A percentile compares a stretch with the other conserved stretches of the same genome.
Evolutionary conservation across 441 rosid species (phyloP).

Genomic region (Flueggea neowawraea): DNA sequence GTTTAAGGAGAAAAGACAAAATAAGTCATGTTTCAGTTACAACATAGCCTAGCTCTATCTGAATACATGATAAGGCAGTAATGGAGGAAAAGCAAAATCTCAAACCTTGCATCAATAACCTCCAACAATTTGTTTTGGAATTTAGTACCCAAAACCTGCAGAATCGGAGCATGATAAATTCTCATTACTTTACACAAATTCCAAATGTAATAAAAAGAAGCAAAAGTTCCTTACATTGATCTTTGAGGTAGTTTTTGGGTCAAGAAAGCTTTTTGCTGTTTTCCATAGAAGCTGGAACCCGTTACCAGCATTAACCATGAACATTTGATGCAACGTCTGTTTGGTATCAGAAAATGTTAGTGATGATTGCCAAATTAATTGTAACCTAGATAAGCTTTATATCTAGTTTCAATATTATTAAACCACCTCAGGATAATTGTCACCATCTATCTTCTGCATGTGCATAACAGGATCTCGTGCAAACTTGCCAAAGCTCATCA

Average conservation of each 20-base stretch:
- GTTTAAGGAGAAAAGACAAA: constrained; percentile 22
- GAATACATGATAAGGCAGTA: neutral
- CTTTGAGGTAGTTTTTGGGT: constrained; percentile 90
- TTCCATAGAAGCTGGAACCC: constrained; percentile 88
- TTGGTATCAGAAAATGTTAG: constrained; percentile 15
- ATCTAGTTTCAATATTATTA: constrained; percentile 4
- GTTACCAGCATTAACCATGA: constrained; percentile 83
- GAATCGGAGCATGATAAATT: constrained; percentile 22
- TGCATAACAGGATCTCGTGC: constrained; percentile 91
- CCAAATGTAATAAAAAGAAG: constrained; percentile 2
- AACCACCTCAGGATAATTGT: constrained; percentile 96
- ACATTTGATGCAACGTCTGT: constrained; percentile 95
- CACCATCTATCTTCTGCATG: constrained; percentile 93
- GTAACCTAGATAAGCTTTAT: constrained; percentile 6
- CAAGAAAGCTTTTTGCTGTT: constrained; percentile 82
- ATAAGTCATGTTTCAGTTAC: constrained; percentile 9
- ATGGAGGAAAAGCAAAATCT: constrained; percentile 1
- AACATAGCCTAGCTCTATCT: constrained; percentile 10
- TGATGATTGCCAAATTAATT: constrained; percentile 9
- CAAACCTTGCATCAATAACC: constrained; percentile 73
- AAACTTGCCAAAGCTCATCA: constrained; percentile 76
- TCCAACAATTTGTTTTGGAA: constrained; percentile 71
- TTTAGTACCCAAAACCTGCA: constrained; percentile 80
- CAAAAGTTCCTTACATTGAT: constrained; percentile 54
- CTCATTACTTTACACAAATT: constrained; percentile 12